Conservation (phyloP, 2,329 filamentous ascomycete genomes). For the Ophiocordyceps camponoti-floridani region DNA sequence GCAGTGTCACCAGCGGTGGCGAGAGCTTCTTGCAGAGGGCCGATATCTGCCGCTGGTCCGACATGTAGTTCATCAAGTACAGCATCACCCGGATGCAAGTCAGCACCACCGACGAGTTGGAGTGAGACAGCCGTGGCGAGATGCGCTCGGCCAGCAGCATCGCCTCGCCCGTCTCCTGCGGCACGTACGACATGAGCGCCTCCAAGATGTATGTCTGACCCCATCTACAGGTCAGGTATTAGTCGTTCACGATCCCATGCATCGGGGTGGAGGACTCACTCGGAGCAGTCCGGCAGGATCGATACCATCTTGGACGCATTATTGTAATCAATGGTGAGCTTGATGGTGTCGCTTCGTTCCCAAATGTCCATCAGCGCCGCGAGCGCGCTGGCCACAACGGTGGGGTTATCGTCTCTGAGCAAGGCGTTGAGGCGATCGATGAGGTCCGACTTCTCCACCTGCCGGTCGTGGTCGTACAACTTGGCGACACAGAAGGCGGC, state of each 20-base stretch:
- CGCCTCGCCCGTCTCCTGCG: conserved; percentile 77
- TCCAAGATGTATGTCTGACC: conserved; percentile 97
- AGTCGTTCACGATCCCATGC: not conserved
- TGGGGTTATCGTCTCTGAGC: conserved; percentile 89
- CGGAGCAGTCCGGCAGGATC: conserved; percentile 89
- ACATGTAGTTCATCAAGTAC: conserved; percentile 97
- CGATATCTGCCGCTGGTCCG: conserved; percentile 74
- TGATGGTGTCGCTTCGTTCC: conserved; percentile 94
- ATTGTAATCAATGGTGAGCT: conserved; percentile 90
- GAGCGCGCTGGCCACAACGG: conserved; percentile 85
- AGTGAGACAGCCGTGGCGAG: conserved; percentile 86
- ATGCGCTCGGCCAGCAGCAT: conserved; percentile 83
- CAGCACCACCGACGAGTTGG: conserved; percentile 88
- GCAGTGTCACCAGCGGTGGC: conserved; percentile 79
- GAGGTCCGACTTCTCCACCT: conserved; percentile 76
- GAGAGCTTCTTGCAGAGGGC: conserved; percentile 83
- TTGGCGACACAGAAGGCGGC: conserved; percentile 94
- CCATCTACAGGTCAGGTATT: conserved; percentile 43
- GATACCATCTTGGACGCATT: conserved; percentile 98
- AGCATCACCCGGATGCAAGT: conserved; percentile 93
- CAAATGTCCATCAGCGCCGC: conserved; percentile 92
- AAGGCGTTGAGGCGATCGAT: conserved; percentile 84
- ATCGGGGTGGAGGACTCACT: conserved; percentile 39
- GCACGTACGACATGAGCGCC: conserved; percentile 93
- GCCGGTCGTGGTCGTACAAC: conserved; percentile 87